These are phyloP conservation scores for Millerago galiae DNA, from an alignment of 805 yeast genomes.

Conservation along the genomic window DNA sequence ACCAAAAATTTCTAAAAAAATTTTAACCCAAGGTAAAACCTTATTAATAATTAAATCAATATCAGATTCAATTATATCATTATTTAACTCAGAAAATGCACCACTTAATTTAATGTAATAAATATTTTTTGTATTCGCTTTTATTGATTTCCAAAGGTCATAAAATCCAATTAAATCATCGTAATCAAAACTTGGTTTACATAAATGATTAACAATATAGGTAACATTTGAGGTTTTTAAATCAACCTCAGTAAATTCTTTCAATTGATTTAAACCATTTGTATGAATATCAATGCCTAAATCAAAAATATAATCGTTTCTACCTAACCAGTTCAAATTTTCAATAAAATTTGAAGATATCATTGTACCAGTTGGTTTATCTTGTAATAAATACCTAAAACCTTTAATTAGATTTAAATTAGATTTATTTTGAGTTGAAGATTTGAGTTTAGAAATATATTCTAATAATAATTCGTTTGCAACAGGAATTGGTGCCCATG, in stretches of 20 bases:
- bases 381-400: constrained; percentile 37
- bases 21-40: constrained; percentile 29
- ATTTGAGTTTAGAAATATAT: constrained; percentile 14
- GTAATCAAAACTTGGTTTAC: constrained; percentile 31
- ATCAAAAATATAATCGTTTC: constrained; percentile 30
- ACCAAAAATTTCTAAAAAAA: constrained; percentile 27
- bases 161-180: constrained; percentile 16
- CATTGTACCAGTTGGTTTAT: constrained; percentile 34
- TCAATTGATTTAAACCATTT: constrained; percentile 35
- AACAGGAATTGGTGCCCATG: constrained; percentile 39
- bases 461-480: constrained; percentile 22
- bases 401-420: constrained; percentile 28
- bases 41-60: constrained; percentile 12
- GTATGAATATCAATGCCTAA: constrained; percentile 35
- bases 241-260: constrained; percentile 29
- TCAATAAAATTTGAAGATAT: constrained; percentile 23
- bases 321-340: constrained; percentile 29
- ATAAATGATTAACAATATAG: constrained; percentile 36
- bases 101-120: constrained; percentile 36
- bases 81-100: constrained; percentile 32
- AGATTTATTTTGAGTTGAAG: constrained; percentile 11
- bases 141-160: constrained; percentile 18
- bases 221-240: constrained; percentile 23
- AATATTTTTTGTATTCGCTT: constrained; percentile 9
- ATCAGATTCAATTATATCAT: constrained; percentile 11